Percentiles rank a stretch among this genome's conserved stretches.
These are phyloP conservation scores for Phytomonas sp. DNA, from an alignment of 208 protist species.

Conservation along the genomic window DNA sequence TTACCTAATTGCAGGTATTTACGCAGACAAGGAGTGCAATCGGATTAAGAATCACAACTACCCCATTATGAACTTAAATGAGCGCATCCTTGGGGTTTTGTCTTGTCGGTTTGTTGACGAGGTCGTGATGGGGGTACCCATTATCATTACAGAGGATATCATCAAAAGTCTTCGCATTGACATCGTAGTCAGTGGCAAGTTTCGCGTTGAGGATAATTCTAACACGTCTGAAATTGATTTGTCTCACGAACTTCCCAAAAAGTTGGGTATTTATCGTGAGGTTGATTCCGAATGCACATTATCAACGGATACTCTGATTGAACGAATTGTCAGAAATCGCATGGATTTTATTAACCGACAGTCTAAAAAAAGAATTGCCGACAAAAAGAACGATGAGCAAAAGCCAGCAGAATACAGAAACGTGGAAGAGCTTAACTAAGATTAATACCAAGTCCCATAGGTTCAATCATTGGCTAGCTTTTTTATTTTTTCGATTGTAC, in stretches of 20 bases:
- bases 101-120: slow-evolving; percentile 97
- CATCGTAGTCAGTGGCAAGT: slow-evolving; percentile 84
- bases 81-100: slow-evolving; percentile 95
- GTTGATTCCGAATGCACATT: slow-evolving; percentile 51
- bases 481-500: slow-evolving; percentile 12
- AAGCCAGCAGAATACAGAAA: slow-evolving; percentile 63
- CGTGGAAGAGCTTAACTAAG: slow-evolving; percentile 51
- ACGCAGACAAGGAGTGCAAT: slow-evolving; percentile 92
- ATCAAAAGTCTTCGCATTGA: slow-evolving; percentile 83
- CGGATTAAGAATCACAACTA: slow-evolving; percentile 88
- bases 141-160: slow-evolving; percentile 86
- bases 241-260: slow-evolving; percentile 27
- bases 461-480: background rate
- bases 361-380: slow-evolving; percentile 55
- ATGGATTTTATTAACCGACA: slow-evolving; percentile 65
- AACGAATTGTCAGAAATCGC: slow-evolving; percentile 72
- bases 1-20: slow-evolving; percentile 96
- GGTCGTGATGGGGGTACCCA: slow-evolving; percentile 97
- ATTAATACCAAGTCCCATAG: slow-evolving; percentile 11
- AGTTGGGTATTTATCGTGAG: slow-evolving; percentile 74
- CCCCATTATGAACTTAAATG: slow-evolving; percentile 98
- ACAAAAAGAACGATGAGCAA: slow-evolving; percentile 34
- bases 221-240: background rate
- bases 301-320: slow-evolving; percentile 70
- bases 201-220: slow-evolving; percentile 20